phyloP scores from a whole-genome alignment of 1,284 basidiomycete species.

The Moesziomyces sp. region DNA sequence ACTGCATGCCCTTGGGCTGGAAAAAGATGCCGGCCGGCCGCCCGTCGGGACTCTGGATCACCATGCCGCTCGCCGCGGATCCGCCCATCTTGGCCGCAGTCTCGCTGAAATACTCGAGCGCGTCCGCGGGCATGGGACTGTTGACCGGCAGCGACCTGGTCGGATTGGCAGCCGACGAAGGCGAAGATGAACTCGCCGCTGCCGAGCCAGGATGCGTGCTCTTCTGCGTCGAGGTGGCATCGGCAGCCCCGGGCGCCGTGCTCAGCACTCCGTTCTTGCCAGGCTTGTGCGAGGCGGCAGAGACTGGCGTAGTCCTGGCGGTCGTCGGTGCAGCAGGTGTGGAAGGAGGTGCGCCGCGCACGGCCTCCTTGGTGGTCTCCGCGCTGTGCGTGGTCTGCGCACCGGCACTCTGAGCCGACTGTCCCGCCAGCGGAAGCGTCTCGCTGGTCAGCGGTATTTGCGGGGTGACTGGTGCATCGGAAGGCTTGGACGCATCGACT shows the following conservation, averaged over 20 bases:
- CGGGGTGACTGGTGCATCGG: slow-evolving; percentile 1
- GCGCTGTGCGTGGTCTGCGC: slow-evolving; percentile 8
- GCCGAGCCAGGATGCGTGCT: slow-evolving; percentile 10
- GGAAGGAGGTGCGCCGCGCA: neutral
- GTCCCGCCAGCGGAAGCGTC: slow-evolving; percentile 12
- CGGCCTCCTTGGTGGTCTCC: slow-evolving; percentile 11
- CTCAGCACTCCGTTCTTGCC: slow-evolving; percentile 2
- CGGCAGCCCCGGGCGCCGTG: slow-evolving; percentile 4
- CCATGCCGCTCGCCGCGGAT: slow-evolving; percentile 82
- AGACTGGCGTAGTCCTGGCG: slow-evolving; percentile 15
- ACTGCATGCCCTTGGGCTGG: slow-evolving; percentile 73
- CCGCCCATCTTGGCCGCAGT: slow-evolving; percentile 77
- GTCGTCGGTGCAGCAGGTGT: slow-evolving; percentile 12
- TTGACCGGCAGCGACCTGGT: slow-evolving; percentile 24
- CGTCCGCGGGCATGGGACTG: slow-evolving; percentile 71
- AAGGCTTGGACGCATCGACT: slow-evolving; percentile 7
- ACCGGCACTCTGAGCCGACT: slow-evolving; percentile 11
- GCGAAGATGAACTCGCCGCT: slow-evolving; percentile 7
- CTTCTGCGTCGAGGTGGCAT: slow-evolving; percentile 16
- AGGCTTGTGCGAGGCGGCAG: slow-evolving; percentile 10
- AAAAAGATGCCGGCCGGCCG: slow-evolving; percentile 94
- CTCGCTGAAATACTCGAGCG: slow-evolving; percentile 87
- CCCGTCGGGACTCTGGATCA: slow-evolving; percentile 92
- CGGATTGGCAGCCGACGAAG: slow-evolving; percentile 7
- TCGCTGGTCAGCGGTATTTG: slow-evolving; percentile 28